Conservation (phyloP, 768 basidiomycete species). For the Tylopilus vinaceipallidus region DNA sequence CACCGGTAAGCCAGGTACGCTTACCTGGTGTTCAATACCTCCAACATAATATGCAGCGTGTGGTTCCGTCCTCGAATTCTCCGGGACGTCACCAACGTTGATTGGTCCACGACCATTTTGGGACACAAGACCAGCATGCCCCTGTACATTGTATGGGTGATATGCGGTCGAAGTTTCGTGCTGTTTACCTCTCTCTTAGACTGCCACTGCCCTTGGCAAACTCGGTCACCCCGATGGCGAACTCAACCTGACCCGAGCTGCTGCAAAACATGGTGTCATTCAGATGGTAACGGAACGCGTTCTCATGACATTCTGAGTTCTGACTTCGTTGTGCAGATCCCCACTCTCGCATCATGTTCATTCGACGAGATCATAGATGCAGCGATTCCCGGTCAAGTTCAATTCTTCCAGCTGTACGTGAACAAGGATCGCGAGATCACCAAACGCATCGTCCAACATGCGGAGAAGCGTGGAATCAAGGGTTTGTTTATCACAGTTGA, state of each 20-base stretch:
- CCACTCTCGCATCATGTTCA: conserved; percentile 91
- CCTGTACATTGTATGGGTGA: conserved; percentile 64
- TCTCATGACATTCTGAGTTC: background rate
- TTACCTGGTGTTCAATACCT: background rate
- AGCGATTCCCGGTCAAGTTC: conserved; percentile 72
- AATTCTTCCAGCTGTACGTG: conserved; percentile 88
- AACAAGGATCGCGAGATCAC: conserved; percentile 88
- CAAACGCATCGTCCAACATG: conserved; percentile 83
- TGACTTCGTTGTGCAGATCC: conserved; percentile 56
- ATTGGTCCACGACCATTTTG: conserved; percentile 81
- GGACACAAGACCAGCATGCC: conserved; percentile 76
- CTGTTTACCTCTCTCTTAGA: conserved; percentile 31
- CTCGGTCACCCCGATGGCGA: conserved; percentile 96
- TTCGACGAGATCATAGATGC: conserved; percentile 96
- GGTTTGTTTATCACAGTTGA: conserved; percentile 97
- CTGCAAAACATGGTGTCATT: conserved; percentile 72
- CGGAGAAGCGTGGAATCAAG: conserved; percentile 87
- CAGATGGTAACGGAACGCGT: conserved; percentile 53
- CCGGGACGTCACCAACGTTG: conserved; percentile 81
- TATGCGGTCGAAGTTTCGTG: background rate
- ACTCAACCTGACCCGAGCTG: conserved; percentile 85
- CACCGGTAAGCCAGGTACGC: conserved; percentile 57
- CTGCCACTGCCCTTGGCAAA: conserved; percentile 90
- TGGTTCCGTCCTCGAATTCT: conserved; percentile 92
- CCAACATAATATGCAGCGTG: conserved; percentile 41